phyloP scores from a whole-genome alignment of 2,329 filamentous ascomycete species.

The Aspergillus neoniger region DNA sequence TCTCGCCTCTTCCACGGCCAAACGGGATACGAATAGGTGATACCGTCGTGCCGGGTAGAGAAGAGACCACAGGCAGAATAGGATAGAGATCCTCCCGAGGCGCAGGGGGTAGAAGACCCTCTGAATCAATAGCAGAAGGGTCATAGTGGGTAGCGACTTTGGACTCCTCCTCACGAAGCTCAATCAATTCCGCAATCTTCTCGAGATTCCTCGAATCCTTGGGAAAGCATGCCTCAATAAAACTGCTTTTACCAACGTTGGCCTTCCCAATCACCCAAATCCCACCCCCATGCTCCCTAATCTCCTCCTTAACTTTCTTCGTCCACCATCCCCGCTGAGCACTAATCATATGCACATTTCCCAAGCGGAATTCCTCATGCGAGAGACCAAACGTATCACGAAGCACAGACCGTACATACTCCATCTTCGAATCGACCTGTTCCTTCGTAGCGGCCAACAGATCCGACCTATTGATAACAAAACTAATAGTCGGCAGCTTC shows the following conservation, averaged over 20 bases:
- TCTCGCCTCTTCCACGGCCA: slow-evolving; percentile 79
- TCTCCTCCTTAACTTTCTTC: slow-evolving; percentile 77
- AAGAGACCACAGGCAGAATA: slow-evolving; percentile 80
- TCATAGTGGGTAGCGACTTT: slow-evolving; percentile 18
- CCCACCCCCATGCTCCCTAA: slow-evolving; percentile 79
- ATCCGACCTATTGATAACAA: slow-evolving; percentile 88
- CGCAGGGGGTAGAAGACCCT: slow-evolving; percentile 71
- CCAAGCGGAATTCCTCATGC: slow-evolving; percentile 73
- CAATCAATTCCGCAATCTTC: slow-evolving; percentile 38
- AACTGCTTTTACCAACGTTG: slow-evolving; percentile 93
- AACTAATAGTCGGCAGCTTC: slow-evolving; percentile 78
- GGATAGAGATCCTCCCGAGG: slow-evolving; percentile 75
- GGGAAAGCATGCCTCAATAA: slow-evolving; percentile 86
- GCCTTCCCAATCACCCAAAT: slow-evolving; percentile 98
- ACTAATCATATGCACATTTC: slow-evolving; percentile 85
- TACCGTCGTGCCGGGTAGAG: slow-evolving; percentile 88
- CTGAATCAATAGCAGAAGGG: slow-evolving; percentile 26
- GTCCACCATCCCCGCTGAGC: slow-evolving; percentile 91
- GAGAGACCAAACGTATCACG: slow-evolving; percentile 71
- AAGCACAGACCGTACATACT: slow-evolving; percentile 75
- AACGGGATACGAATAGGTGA: slow-evolving; percentile 93
- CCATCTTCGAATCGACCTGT: slow-evolving; percentile 83
- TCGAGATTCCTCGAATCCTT: slow-evolving; percentile 60
- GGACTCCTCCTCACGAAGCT: slow-evolving; percentile 29
- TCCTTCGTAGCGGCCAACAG: slow-evolving; percentile 80